A percentile compares a stretch with the other conserved stretches of the same genome.
Evolutionary conservation across 2,329 filamentous ascomycete species (phyloP).

Genomic region (Fusarium sp.): DNA sequence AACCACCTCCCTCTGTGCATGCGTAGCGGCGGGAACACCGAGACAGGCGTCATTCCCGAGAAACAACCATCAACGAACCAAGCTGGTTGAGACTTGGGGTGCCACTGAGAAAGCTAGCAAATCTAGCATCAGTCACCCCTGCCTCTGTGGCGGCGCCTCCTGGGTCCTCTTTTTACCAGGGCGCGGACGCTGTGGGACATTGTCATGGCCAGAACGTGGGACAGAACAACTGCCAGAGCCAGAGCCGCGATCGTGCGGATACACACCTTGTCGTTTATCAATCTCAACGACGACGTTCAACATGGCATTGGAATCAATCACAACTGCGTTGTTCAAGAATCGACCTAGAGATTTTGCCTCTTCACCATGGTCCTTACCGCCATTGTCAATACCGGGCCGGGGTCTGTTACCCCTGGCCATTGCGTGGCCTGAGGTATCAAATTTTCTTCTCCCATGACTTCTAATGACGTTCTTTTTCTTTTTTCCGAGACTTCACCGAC

Average conservation of each 20-base stretch:
- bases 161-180: slow-evolving; percentile 31
- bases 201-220: slow-evolving; percentile 28
- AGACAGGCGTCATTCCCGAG: slow-evolving; percentile 45
- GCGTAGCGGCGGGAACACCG: slow-evolving; percentile 45
- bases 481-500: slow-evolving; percentile 47
- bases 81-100: slow-evolving; percentile 30
- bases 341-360: not conserved
- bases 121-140: slow-evolving; percentile 27
- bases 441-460: slow-evolving; percentile 22
- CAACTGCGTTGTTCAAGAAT: slow-evolving; percentile 8
- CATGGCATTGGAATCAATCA: slow-evolving; percentile 1
- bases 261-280: slow-evolving; percentile 40
- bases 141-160: slow-evolving; percentile 41
- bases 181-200: slow-evolving; percentile 39
- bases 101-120: slow-evolving; percentile 16
- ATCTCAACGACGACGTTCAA: slow-evolving; percentile 32
- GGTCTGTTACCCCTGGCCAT: slow-evolving; percentile 12
- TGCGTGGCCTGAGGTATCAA: slow-evolving; percentile 33
- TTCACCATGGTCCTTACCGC: not conserved
- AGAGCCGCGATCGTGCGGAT: slow-evolving; percentile 21
- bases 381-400: not conserved
- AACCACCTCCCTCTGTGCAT: slow-evolving; percentile 5
- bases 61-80: slow-evolving; percentile 30
- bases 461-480: slow-evolving; percentile 34
- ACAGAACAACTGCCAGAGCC: slow-evolving; percentile 38